These are phyloP conservation scores for Micromonas pusilla DNA, from an alignment of 139 green algal species.

Conservation along the genomic window DNA sequence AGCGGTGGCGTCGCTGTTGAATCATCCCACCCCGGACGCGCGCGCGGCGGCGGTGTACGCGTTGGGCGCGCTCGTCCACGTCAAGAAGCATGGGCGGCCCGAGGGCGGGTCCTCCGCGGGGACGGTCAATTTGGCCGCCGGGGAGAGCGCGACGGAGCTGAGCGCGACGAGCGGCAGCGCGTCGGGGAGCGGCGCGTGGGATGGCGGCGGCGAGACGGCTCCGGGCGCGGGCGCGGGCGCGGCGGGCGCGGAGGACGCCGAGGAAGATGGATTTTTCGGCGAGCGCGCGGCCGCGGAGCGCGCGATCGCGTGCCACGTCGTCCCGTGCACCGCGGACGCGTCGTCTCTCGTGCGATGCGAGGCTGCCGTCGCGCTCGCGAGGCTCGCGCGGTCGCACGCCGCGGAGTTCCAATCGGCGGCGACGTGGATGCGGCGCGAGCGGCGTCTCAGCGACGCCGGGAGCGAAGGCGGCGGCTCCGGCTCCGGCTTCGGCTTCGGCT, in stretches of 20 bases:
- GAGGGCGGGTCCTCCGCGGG: not conserved
- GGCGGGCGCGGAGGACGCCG: not conserved
- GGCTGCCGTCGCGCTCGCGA: conserved; percentile 60
- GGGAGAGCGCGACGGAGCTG: not conserved
- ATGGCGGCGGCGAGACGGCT: not conserved
- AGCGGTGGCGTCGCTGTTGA: conserved; percentile 52
- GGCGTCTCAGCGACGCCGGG: no score
- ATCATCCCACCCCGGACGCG: conserved; percentile 54
- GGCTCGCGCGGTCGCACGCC: conserved; percentile 25
- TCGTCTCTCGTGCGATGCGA: conserved; percentile 60
- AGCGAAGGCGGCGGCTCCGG: no score
- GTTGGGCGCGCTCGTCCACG: conserved; percentile 64
- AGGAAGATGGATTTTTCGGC: not conserved
- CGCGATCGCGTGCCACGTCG: conserved; percentile 33
- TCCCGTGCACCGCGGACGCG: conserved; percentile 24
- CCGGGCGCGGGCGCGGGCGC: not conserved
- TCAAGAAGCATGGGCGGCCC: no score
- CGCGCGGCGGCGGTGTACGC: conserved; percentile 80
- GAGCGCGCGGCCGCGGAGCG: conserved; percentile 29
- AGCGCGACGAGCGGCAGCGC: not conserved
- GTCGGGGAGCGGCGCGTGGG: no score
- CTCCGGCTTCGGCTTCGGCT: not conserved
- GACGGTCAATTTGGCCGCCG: not conserved
- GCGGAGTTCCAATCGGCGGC: not conserved
- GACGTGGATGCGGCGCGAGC: not conserved